A percentile compares a stretch with the other conserved stretches of the same genome.
Evolutionary conservation across 176 grass and related monocot genomes (phyloP).

Genomic region (Alopecurus myosuroides): DNA sequence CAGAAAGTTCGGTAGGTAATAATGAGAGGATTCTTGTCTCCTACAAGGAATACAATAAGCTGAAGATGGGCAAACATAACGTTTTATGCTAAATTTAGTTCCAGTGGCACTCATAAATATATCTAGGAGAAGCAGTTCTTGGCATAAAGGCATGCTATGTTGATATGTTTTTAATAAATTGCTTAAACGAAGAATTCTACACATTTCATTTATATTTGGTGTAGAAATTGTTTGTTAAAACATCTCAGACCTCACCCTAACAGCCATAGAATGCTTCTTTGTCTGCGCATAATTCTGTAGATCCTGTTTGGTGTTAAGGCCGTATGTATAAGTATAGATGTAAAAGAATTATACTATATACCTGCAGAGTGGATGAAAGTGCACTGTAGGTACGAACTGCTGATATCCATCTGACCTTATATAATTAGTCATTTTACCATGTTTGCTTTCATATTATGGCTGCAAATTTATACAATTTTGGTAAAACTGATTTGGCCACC

Average conservation of each 20-base stretch:
- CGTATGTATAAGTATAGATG: neutral
- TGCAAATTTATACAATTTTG: neutral
- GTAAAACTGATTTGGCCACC: neutral
- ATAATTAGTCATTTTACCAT: neutral
- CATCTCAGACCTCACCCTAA: neutral
- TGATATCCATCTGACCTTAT: neutral
- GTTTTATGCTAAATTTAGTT: neutral
- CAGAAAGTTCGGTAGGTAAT: neutral
- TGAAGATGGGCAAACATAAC: neutral
- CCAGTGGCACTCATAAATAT: neutral
- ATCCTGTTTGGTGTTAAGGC: neutral
- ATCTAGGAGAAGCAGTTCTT: neutral
- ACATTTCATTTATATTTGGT: neutral
- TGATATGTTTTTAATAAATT: constrained; percentile 10
- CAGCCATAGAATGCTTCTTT: neutral
- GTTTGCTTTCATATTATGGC: neutral
- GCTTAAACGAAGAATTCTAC: neutral
- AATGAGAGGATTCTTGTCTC: neutral
- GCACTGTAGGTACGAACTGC: neutral
- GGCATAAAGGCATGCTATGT: neutral
- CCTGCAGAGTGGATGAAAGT: neutral
- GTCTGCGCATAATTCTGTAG: neutral
- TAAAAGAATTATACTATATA: neutral
- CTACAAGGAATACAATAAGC: neutral
- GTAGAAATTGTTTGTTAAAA: neutral